Base-by-base conservation (phyloP, 768 basidiomycete species). In the Trametes punicea region DNA sequence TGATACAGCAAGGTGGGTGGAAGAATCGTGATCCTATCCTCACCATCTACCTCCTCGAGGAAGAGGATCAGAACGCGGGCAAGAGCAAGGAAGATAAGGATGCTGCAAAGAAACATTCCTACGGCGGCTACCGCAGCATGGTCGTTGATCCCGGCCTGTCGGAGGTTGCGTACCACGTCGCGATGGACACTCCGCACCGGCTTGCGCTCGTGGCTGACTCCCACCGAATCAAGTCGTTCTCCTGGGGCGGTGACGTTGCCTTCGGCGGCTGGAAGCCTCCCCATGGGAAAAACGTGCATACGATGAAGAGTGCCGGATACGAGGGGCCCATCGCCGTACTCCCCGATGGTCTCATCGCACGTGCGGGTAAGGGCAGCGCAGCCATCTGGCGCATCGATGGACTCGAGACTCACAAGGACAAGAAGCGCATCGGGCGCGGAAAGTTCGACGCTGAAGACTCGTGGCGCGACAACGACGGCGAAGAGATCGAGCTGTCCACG, bases 331-430 rank as follows among this genome's bases (percentile, higher is more conserved):
- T 77, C 10, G 60, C 64, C 1, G 44, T 75, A 5, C 65, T 75
- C 2, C 46, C 65, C 0, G 59, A 58, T 26, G 68, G 68, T 1
- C 51, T 51, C 1, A 23, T 75, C 36, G 33, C 71, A 7, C 71
- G 74, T 21, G 71, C 71, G 1, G 74, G 75, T 0, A 66, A 64
- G 39, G 73, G 73, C 7, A 54, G 59, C 6, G 62, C 69, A 13
- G 70, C 62, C 1, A 47, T 75, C 4, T 77, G 76, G 77, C 64
- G 72, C 33, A 29, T 77, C 15, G 71, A 72, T 27, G 41, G 38
- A 3, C 62, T 74, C 6, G 59, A 60, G 10, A 74, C 73, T 15
- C 76, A 76, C 44, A 23, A 49, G 25, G 38, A 39, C 18, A 36
- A 47, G 5, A 42, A 52, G 6, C 53, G 61, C 7, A 54, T 50